Percentiles rank a stretch among this genome's conserved stretches.
Conservation (phyloP, 1,284 basidiomycete genomes). For the Boletus sp. region DNA sequence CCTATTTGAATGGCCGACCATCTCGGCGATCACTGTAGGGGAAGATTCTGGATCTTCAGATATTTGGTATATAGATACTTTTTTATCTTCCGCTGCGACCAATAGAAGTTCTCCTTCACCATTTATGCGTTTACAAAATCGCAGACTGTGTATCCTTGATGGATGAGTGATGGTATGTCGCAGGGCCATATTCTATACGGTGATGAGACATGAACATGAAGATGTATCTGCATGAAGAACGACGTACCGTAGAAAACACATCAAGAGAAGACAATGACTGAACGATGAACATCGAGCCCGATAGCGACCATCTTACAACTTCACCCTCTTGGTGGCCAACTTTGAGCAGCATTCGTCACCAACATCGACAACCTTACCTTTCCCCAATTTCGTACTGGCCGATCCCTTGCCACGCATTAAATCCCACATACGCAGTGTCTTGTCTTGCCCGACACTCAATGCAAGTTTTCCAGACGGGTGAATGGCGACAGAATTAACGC, state of each 20-base stretch:
- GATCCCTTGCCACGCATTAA: slow-evolving; percentile 91
- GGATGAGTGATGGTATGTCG: slow-evolving; percentile 71
- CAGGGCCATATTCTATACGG: slow-evolving; percentile 63
- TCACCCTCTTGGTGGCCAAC: slow-evolving; percentile 68
- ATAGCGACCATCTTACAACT: slow-evolving; percentile 77
- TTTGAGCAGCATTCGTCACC: slow-evolving; percentile 12
- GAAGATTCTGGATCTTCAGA: slow-evolving; percentile 39
- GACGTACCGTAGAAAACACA: slow-evolving; percentile 75
- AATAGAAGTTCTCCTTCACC: slow-evolving; percentile 67
- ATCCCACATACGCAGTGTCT: slow-evolving; percentile 96
- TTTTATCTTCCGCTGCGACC: slow-evolving; percentile 84
- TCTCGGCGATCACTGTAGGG: slow-evolving; percentile 56
- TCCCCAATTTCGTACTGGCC: slow-evolving; percentile 84
- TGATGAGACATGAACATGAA: slow-evolving; percentile 1
- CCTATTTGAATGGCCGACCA: slow-evolving; percentile 77
- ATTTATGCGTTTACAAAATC: slow-evolving; percentile 61
- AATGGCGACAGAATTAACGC: slow-evolving; percentile 86
- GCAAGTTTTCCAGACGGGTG: slow-evolving; percentile 93
- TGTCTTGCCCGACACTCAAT: slow-evolving; percentile 88
- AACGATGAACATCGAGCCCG: slow-evolving; percentile 76
- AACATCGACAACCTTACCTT: slow-evolving; percentile 51
- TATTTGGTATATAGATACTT: slow-evolving; percentile 70
- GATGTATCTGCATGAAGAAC: neutral
- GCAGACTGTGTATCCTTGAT: slow-evolving; percentile 77
- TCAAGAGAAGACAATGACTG: slow-evolving; percentile 78